phyloP scores from a whole-genome alignment of 371 early-diverging fungal species.

The Mucor plumbeus region DNA sequence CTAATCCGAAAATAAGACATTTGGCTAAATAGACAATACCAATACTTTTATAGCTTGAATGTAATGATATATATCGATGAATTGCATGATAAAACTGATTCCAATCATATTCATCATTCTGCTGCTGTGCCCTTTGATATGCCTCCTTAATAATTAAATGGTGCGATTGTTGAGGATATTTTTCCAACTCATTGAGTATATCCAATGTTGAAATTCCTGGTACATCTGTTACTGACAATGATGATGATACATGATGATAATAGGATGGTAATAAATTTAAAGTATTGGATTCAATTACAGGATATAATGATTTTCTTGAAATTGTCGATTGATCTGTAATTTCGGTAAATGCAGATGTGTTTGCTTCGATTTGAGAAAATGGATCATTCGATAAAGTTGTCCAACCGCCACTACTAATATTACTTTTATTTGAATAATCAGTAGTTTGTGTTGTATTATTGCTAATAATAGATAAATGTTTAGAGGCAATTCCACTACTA shows the following conservation, averaged over 20 bases:
- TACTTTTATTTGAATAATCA: slow-evolving; percentile 11
- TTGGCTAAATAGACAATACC: slow-evolving; percentile 26
- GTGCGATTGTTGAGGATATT: neutral
- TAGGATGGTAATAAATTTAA: neutral
- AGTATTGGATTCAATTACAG: slow-evolving; percentile 1
- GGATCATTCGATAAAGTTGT: slow-evolving; percentile 32
- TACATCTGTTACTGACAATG: neutral
- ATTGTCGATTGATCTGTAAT: slow-evolving; percentile 37
- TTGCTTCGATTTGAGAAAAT: slow-evolving; percentile 33
- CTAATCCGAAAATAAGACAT: slow-evolving; percentile 29
- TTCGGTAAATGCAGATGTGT: slow-evolving; percentile 32
- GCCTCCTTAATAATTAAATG: slow-evolving; percentile 19
- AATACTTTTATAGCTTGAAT: slow-evolving; percentile 8
- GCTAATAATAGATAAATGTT: slow-evolving; percentile 17
- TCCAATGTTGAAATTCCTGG: neutral
- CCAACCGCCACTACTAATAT: slow-evolving; percentile 28
- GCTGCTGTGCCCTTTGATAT: slow-evolving; percentile 25
- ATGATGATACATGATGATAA: neutral
- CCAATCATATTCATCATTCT: slow-evolving; percentile 28
- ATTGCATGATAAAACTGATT: slow-evolving; percentile 26
- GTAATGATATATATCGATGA: slow-evolving; percentile 8
- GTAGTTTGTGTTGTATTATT: neutral
- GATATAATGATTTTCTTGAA: slow-evolving; percentile 27
- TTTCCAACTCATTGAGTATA: neutral
- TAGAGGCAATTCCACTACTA: slow-evolving; percentile 4